Percentiles rank a stretch among this genome's conserved stretches.
phyloP scores from a whole-genome alignment of 805 yeast genomes.

The Starmerella kuoi region DNA sequence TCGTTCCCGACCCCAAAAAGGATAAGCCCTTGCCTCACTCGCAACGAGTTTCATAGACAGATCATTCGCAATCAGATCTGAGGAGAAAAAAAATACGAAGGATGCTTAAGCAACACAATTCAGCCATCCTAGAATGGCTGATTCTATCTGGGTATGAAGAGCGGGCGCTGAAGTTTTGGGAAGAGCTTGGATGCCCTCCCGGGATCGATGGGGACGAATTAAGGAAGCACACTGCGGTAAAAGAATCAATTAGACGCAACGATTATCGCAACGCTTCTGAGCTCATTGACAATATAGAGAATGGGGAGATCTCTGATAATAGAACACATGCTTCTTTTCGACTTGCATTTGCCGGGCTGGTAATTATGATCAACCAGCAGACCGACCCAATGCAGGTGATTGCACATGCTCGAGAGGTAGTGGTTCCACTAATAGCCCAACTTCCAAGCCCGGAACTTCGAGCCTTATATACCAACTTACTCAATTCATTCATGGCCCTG shows the following conservation, averaged over 20 bases:
- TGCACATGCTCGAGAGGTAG: constrained; percentile 1
- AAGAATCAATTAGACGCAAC: neutral
- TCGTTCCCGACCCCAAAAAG: too few species aligned
- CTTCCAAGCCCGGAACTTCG: constrained; percentile 1
- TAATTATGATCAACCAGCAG: neutral
- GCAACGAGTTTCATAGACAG: too few species aligned
- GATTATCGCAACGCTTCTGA: neutral
- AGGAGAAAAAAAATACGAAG: neutral
- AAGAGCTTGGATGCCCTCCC: neutral
- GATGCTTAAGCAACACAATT: neutral
- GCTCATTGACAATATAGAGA: neutral
- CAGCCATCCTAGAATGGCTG: constrained; percentile 4
- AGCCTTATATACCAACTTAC: neutral
- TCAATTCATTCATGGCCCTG: constrained; percentile 5
- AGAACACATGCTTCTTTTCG: neutral
- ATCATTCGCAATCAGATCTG: neutral
- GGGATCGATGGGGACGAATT: neutral
- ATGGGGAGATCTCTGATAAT: neutral
- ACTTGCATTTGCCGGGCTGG: constrained; percentile 1
- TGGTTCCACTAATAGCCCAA: constrained; percentile 6
- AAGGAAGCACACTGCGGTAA: neutral
- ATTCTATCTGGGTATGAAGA: neutral
- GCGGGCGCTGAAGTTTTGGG: neutral
- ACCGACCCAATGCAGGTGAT: constrained; percentile 1
- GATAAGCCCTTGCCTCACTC: too few species aligned